Evolutionary conservation across 139 green algal species (phyloP).

Genomic region (Nannochloris sp.): DNA sequence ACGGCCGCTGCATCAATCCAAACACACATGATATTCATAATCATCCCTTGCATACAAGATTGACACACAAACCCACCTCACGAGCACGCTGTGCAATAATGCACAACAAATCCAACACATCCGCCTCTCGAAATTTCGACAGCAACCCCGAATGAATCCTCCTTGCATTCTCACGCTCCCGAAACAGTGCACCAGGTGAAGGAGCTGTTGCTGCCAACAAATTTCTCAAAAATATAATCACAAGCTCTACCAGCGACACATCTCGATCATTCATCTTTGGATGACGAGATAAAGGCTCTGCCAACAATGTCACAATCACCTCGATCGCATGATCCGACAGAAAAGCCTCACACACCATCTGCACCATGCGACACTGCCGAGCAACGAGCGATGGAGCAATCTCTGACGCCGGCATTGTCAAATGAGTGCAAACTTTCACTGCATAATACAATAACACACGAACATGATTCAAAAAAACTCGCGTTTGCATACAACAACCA

Average conservation of each 20-base stretch:
- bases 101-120: slow-evolving; percentile 63
- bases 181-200: slow-evolving; percentile 39
- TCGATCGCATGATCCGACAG: slow-evolving; percentile 52
- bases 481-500: background rate
- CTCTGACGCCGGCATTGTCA: slow-evolving; percentile 74
- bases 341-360: slow-evolving; percentile 57
- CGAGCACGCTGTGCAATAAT: slow-evolving; percentile 45
- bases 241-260: slow-evolving; percentile 62
- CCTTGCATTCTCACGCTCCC: background rate
- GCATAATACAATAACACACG: slow-evolving; percentile 14
- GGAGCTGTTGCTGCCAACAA: slow-evolving; percentile 35
- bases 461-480: background rate
- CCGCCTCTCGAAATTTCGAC: slow-evolving; percentile 42
- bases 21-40: background rate
- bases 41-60: background rate
- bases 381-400: slow-evolving; percentile 22
- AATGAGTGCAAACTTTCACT: slow-evolving; percentile 89
- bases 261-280: slow-evolving; percentile 51
- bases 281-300: slow-evolving; percentile 57
- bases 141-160: slow-evolving; percentile 36
- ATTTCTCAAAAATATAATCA: slow-evolving; percentile 83
- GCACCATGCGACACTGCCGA: slow-evolving; percentile 38
- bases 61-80: slow-evolving; percentile 2
- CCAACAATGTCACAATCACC: slow-evolving; percentile 52
- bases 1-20: slow-evolving; percentile 16